Evolutionary conservation across 768 basidiomycete species (phyloP).

Genomic region (Hydnomerulius pinastri): DNA sequence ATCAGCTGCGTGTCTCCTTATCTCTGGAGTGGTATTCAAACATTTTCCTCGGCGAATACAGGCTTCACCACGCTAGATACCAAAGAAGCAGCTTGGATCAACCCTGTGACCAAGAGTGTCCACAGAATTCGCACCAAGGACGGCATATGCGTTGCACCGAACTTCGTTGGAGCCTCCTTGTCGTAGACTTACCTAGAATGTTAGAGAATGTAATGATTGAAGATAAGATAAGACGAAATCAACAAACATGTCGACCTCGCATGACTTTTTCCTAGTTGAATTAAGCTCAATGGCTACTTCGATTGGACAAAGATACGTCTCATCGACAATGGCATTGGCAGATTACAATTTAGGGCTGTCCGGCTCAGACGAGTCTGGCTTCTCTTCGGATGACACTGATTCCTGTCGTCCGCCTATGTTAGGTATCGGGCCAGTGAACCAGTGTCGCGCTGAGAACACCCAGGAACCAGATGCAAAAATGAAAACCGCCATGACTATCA

Average conservation of each 20-base stretch:
- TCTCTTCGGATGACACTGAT: conserved; percentile 4
- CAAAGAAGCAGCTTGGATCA: conserved; percentile 84
- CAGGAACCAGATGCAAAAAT: conserved; percentile 33
- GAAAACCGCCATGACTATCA: conserved; percentile 34
- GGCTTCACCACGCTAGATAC: conserved; percentile 89
- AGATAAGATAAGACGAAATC: not conserved
- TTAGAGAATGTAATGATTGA: not conserved
- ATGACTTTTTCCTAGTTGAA: too few relatives aligned
- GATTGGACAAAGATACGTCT: not conserved
- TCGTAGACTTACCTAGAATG: conserved; percentile 52
- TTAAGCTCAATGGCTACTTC: not conserved
- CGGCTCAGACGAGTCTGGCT: conserved; percentile 3
- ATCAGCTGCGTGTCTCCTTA: not conserved
- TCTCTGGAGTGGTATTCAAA: conserved; percentile 1
- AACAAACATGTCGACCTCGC: too few relatives aligned
- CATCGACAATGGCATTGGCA: not conserved
- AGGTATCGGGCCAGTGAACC: conserved; percentile 37
- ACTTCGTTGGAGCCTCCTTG: conserved; percentile 86
- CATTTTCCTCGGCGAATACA: conserved; percentile 21
- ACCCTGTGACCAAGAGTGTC: conserved; percentile 73
- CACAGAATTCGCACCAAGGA: conserved; percentile 87
- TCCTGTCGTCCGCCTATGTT: conserved; percentile 22
- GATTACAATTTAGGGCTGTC: not conserved
- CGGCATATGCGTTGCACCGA: conserved; percentile 80
- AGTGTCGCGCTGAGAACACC: conserved; percentile 35